These are phyloP conservation scores for Limonomyces culmigenus DNA, from an alignment of 1,284 basidiomycete genomes.

Conservation along the genomic window DNA sequence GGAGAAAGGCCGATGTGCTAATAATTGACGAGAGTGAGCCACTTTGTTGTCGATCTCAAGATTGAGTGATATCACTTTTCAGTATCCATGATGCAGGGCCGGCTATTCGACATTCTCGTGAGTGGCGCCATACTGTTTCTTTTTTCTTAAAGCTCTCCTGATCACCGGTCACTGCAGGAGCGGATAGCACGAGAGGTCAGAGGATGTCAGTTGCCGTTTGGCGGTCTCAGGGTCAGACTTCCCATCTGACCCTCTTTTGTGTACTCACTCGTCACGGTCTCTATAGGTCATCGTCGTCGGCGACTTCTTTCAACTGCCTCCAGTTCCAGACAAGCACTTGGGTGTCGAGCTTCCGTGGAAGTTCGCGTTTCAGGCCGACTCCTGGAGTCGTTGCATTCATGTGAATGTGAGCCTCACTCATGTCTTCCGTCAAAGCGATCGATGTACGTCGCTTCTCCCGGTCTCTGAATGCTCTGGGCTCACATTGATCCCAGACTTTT, in stretches of 20 bases:
- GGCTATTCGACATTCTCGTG: slow-evolving; percentile 52
- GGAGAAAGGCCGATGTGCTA: slow-evolving; percentile 33
- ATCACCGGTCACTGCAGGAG: slow-evolving; percentile 61
- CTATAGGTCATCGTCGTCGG: slow-evolving; percentile 53
- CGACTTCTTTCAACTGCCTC: slow-evolving; percentile 71
- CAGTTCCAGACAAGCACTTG: slow-evolving; percentile 32
- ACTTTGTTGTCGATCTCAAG: slow-evolving; percentile 1
- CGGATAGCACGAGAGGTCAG: slow-evolving; percentile 17
- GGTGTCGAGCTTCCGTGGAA: slow-evolving; percentile 16
- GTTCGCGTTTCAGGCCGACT: slow-evolving; percentile 54
- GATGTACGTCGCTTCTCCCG: slow-evolving; percentile 24
- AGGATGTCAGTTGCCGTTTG: slow-evolving; percentile 4
- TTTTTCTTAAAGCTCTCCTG: background rate
- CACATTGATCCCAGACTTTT: no score
- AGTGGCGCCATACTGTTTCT: slow-evolving; percentile 6
- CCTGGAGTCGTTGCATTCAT: slow-evolving; percentile 34
- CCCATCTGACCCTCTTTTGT: no score
- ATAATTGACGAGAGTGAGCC: slow-evolving; percentile 56
- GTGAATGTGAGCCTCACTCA: slow-evolving; percentile 18
- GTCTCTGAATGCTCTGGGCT: no score
- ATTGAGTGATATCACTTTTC: slow-evolving; percentile 16
- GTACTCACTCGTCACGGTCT: no score
- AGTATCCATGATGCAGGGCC: slow-evolving; percentile 44
- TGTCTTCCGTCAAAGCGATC: slow-evolving; percentile 31
- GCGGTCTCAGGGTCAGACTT: no score